These are phyloP conservation scores for Ophiostoma tasmaniense DNA, from an alignment of 2,329 filamentous ascomycete species.

Conservation along the genomic window DNA sequence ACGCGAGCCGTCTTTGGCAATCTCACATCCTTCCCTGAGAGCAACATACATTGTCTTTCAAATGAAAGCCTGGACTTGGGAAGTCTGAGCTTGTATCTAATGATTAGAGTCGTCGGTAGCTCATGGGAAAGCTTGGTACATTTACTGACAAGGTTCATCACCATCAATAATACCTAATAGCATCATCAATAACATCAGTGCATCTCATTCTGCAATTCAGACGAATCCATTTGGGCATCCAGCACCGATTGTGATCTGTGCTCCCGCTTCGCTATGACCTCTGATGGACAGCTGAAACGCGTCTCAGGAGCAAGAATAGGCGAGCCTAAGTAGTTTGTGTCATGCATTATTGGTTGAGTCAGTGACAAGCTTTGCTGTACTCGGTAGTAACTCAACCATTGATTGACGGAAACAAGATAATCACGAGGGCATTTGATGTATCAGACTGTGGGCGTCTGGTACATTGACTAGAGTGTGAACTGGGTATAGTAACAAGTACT, in stretches of 20 bases:
- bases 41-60: too few relatives aligned
- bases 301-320: not conserved
- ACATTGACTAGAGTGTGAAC: not conserved
- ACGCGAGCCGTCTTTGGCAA: too few relatives aligned
- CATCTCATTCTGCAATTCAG: not conserved
- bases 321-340: not conserved
- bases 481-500: not conserved
- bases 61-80: too few relatives aligned
- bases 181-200: not conserved
- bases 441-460: not conserved
- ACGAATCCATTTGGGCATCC: not conserved
- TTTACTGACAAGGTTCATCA: not conserved
- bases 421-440: not conserved
- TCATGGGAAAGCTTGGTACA: too few relatives aligned
- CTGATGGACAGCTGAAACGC: not conserved
- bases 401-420: not conserved
- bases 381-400: not conserved
- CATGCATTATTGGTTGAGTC: not conserved
- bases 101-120: too few relatives aligned
- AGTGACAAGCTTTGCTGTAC: not conserved
- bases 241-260: not conserved
- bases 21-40: too few relatives aligned
- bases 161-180: not conserved
- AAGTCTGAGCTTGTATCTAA: too few relatives aligned
- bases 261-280: conserved; percentile 5